Percentiles rank a stretch among this genome's conserved stretches.
Conservation (phyloP, 1,139 yeast genomes). For the Petasospora rhodanensis region DNA sequence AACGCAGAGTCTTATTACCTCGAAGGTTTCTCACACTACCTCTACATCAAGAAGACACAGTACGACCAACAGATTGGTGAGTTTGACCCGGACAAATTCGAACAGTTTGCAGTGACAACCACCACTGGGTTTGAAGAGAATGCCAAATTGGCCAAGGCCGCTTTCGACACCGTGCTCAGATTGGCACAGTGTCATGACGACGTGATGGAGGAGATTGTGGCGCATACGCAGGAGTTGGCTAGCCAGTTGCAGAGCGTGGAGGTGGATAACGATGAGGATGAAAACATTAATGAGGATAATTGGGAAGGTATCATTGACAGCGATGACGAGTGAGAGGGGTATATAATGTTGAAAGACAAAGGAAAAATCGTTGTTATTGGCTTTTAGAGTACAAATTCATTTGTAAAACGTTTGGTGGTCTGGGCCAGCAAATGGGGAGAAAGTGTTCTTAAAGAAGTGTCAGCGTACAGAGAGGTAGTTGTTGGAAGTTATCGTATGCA, state of each 20-base stretch:
- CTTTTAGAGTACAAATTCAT: too few species aligned
- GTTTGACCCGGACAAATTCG: slow-evolving; percentile 23
- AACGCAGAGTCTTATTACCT: slow-evolving; percentile 75
- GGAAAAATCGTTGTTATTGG: not conserved
- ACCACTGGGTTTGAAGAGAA: slow-evolving; percentile 15
- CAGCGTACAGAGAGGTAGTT: too few species aligned
- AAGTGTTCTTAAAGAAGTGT: too few species aligned
- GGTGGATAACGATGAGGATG: slow-evolving; percentile 43
- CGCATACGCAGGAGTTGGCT: slow-evolving; percentile 47
- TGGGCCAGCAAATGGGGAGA: too few species aligned
- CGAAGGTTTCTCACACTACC: slow-evolving; percentile 71
- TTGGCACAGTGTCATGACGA: slow-evolving; percentile 36
- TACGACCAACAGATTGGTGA: slow-evolving; percentile 13
- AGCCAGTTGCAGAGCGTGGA: slow-evolving; percentile 56
- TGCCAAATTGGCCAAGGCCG: slow-evolving; percentile 14
- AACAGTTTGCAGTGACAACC: slow-evolving; percentile 13
- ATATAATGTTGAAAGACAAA: too few species aligned
- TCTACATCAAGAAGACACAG: slow-evolving; percentile 42
- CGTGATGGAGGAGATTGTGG: slow-evolving; percentile 50
- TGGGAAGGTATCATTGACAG: slow-evolving; percentile 37
- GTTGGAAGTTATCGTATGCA: too few species aligned
- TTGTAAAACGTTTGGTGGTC: too few species aligned
- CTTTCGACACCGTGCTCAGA: slow-evolving; percentile 18
- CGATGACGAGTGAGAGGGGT: slow-evolving; percentile 8
- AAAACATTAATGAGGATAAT: slow-evolving; percentile 40